Conservation (phyloP, 768 basidiomycete genomes). For the Panellus pusillus region DNA sequence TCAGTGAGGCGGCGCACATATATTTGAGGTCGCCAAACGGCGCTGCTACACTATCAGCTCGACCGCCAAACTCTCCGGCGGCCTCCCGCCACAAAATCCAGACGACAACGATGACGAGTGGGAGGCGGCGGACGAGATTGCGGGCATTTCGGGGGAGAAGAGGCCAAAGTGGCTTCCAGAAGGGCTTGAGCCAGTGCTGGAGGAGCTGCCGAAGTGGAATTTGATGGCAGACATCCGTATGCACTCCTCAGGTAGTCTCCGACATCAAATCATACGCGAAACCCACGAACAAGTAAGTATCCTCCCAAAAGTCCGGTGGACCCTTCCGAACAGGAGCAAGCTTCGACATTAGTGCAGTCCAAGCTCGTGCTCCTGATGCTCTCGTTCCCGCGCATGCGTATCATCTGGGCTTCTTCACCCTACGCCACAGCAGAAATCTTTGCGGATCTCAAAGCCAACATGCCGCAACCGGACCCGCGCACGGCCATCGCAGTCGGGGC, state of each 20-base stretch:
- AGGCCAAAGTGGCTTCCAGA: constrained; percentile 68
- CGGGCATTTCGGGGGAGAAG: constrained; percentile 37
- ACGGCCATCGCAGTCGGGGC: constrained; percentile 81
- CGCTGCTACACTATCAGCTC: constrained; percentile 68
- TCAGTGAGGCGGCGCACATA: constrained; percentile 89
- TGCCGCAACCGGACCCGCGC: constrained; percentile 75
- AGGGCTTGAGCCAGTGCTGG: constrained; percentile 81
- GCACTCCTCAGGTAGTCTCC: constrained; percentile 48
- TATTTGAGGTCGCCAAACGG: constrained; percentile 77
- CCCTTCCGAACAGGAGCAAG: constrained; percentile 30
- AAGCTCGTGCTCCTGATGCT: constrained; percentile 90
- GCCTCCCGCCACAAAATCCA: constrained; percentile 33
- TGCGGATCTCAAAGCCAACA: constrained; percentile 81
- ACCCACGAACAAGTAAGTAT: constrained; percentile 61
- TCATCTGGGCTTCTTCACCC: constrained; percentile 97
- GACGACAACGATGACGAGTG: constrained; percentile 75
- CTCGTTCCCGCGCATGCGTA: constrained; percentile 86
- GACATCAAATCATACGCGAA: constrained; percentile 72
- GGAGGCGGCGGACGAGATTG: constrained; percentile 66
- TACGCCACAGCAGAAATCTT: constrained; percentile 92
- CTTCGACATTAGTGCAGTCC: constrained; percentile 72
- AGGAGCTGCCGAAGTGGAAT: constrained; percentile 95
- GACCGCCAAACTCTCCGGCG: constrained; percentile 24
- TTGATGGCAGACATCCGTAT: constrained; percentile 66
- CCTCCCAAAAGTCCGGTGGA: constrained; percentile 36